These are phyloP conservation scores for Bifiguratus adelaidae DNA, from an alignment of 192 early-diverging fungal genomes.

Conservation along the genomic window DNA sequence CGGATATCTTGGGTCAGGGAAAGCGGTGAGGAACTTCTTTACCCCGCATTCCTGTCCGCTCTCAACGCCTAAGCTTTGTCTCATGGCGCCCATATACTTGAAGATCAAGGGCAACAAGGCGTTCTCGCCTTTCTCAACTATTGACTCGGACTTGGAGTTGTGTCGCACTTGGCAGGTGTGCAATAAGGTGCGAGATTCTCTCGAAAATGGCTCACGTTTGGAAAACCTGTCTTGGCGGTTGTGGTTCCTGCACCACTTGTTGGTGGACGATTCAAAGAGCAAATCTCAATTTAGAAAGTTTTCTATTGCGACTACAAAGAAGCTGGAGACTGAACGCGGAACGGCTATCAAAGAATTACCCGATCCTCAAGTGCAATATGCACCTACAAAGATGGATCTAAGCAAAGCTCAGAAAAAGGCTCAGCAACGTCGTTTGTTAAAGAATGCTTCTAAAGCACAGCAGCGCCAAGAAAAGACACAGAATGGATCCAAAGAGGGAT, in stretches of 20 bases:
- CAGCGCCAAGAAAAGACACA: too few species aligned
- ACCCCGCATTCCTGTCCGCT: too few species aligned
- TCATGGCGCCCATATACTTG: slow-evolving; percentile 53
- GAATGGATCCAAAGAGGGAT: too few species aligned
- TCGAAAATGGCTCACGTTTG: slow-evolving; percentile 68
- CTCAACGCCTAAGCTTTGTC: too few species aligned
- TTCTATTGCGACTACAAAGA: slow-evolving; percentile 38
- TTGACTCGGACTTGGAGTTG: slow-evolving; percentile 63
- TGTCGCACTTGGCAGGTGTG: slow-evolving; percentile 68
- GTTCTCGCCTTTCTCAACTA: slow-evolving; percentile 54
- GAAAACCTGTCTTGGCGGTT: slow-evolving; percentile 81
- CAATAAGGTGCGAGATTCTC: slow-evolving; percentile 73
- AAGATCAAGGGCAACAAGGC: slow-evolving; percentile 62
- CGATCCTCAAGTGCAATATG: not conserved
- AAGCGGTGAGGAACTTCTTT: too few species aligned
- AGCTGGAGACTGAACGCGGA: slow-evolving; percentile 36
- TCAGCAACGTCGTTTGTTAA: too few species aligned
- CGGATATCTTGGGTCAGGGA: too few species aligned
- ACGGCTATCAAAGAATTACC: not conserved
- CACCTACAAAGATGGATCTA: too few species aligned
- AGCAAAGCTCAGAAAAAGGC: too few species aligned
- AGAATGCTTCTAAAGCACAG: not conserved
- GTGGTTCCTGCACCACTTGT: slow-evolving; percentile 66
- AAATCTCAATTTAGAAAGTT: slow-evolving; percentile 31
- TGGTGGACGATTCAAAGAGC: slow-evolving; percentile 26